Evolutionary conservation across 163 green algal genomes (phyloP), one percentile per base, ranked within the genome.

Genomic region (Scenedesmus sp.): DNA sequence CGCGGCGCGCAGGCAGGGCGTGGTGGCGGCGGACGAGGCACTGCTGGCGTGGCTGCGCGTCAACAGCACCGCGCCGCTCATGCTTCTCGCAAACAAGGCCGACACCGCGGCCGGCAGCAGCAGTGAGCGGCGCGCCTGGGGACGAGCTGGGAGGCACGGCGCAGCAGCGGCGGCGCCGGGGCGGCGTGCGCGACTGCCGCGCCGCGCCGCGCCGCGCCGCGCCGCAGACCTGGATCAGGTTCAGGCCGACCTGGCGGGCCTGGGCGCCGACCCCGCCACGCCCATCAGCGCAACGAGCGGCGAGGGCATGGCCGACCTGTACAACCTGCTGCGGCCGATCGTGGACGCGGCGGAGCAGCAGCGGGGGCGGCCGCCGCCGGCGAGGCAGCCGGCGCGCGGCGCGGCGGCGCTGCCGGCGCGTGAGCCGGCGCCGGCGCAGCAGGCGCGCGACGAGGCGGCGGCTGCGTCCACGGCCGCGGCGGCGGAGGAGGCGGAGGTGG

Each of bases 281-380:
- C 87, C 91, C 0, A 82, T 98, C 22, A 96, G 91, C 18, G 95
- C 95, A 11, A 88, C 94, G n/a, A 58, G 64, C 45, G 93, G 93
- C 3, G 93, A 96, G 69, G 95, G 95, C 51, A 91, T 98, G 87
- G 87, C 85, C 0, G 94, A 98, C 34, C 89, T 99, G 17, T 98
- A 96, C 75, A 70, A 74, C 0, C 87, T 80, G 17, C 83, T 98
- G 81, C 86, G 91, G 74, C 86, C 86, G 0, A 22, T 77, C 10
- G 74, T 81, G 33, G 62, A 81, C 26, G 31, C 22, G 34, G 34
- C 20, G 33, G 36, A 26, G 29, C 33, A 75, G 20, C 56, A 63
- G 56, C 53, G 20, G 18, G 22, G 47, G 65, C 31, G 64, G 50
- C 51, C 17, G 47, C 47, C 17, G 47, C 47, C 17, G 47, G 47